Evolutionary conservation across 176 grass and related monocot genomes (phyloP), one percentile per base, ranked within the genome.

Genomic region (Cenchrus americanus): DNA sequence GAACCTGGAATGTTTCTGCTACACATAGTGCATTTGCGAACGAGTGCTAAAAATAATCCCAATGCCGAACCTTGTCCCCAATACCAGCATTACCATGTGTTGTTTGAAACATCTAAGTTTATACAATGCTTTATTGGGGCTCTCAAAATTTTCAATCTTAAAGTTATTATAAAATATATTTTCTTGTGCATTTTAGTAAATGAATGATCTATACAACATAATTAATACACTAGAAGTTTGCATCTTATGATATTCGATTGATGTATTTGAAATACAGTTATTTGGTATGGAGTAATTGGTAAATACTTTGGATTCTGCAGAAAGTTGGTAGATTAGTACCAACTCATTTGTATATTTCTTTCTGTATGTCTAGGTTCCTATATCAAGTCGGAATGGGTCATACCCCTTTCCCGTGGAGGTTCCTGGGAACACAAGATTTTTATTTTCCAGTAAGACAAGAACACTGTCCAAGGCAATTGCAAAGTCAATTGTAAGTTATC

Each of bases 351-450:
- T 76, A 23, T 47, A 32, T 83, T 87, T 78, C 61, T 81, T 63
- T 84, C 44, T 44, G 10, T 40, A 57, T 69, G 42, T 81, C 53
- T 70, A 98, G 96, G 93, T 95, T 92, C 96, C 96, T 83, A 92
- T 98, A 78, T 93, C 93, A 77, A 85, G 82, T 90, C 93, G 93
- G 55, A 87, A 68, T 19, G 91, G 91, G 50, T 92, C 89, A 64
- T 95, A 98, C 85, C 93, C 93, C 70, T 98, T 88, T 66, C 91
- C 93, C 49, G 55, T 98, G 77, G 89, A 93, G 26, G 96, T 92
- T 54, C 91, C 91, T 69, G 84, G 82, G 73, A 95, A 92, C 84
- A 95, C 69, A 76, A 93, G 93, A 86, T 95, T 89, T 84, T 86
- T 98, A 72, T 98, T 98, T 86, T 95, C 91, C 47, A 93, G 87